Conservation (phyloP, 306 rosid species). For the Acacia confusa region DNA sequence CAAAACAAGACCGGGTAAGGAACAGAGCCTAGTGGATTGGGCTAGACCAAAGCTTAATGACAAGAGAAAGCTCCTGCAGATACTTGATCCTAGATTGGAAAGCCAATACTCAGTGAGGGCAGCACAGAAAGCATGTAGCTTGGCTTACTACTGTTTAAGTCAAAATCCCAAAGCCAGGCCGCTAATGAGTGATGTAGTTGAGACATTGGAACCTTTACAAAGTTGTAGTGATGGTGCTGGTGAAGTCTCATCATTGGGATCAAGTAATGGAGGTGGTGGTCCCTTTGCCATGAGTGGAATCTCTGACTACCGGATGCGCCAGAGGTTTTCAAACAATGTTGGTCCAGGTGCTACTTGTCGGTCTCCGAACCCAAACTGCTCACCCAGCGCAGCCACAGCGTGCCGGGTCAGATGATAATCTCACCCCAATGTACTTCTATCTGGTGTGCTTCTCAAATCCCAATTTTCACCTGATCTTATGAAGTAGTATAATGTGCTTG, state of each 20-base stretch:
- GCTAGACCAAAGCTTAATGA: conserved; percentile 97
- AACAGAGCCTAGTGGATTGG: conserved; percentile 99
- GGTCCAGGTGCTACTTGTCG: conserved; percentile 80
- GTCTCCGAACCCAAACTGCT: conserved; percentile 86
- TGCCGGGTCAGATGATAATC: conserved; percentile 82
- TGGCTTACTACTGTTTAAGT: conserved; percentile 97
- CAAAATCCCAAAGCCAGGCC: conserved; percentile 99
- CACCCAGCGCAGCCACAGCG: conserved; percentile 78
- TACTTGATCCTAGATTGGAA: conserved; percentile 92
- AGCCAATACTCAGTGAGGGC: conserved; percentile 92
- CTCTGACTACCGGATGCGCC: conserved; percentile 70
- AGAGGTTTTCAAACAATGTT: conserved; percentile 71
- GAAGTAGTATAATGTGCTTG: conserved; percentile 39
- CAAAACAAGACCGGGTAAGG: conserved; percentile 92
- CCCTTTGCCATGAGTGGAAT: conserved; percentile 68
- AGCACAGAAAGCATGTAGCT: conserved; percentile 99
- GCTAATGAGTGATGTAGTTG: conserved; percentile 98
- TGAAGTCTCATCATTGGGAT: conserved; percentile 61
- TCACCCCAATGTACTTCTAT: conserved; percentile 32
- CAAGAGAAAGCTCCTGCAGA: conserved; percentile 94
- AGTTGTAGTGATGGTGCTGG: conserved; percentile 59
- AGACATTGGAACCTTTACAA: conserved; percentile 95
- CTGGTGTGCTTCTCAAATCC: conserved; percentile 37
- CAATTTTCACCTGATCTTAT: conserved; percentile 25
- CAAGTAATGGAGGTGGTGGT: conserved; percentile 45